These are phyloP conservation scores for Themeda triandra DNA, from an alignment of 176 grass and related monocot species.

Conservation along the genomic window DNA sequence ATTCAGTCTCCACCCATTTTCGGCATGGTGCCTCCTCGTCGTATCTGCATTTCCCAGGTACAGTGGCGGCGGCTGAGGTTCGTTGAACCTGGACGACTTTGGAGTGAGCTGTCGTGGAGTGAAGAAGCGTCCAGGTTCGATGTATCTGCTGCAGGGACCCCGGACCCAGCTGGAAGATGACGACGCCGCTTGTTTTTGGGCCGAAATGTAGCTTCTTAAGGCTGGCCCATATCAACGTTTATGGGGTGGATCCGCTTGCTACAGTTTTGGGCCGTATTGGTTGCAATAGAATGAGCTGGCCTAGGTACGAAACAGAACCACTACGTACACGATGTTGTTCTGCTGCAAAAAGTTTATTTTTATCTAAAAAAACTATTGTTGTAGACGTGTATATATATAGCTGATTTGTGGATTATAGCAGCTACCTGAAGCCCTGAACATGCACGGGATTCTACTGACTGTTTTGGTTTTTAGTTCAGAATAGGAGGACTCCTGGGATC, in stretches of 20 bases:
- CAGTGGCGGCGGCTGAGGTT: not conserved
- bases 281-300: not conserved
- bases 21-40: not conserved
- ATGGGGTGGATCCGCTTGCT: not conserved
- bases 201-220: no score
- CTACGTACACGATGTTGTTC: no score
- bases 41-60: not conserved
- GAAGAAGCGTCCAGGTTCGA: conserved; percentile 12
- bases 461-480: no score
- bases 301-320: not conserved
- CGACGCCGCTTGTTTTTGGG: not conserved
- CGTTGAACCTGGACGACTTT: not conserved
- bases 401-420: no score
- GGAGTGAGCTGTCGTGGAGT: no score
- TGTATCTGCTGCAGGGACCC: not conserved
- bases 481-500: no score
- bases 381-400: no score
- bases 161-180: not conserved
- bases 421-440: no score
- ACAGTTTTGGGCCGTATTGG: not conserved
- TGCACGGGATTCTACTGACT: no score
- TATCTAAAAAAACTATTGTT: no score
- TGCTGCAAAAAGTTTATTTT: no score
- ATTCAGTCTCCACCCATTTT: not conserved
- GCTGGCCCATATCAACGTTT: not conserved